phyloP scores from a whole-genome alignment of 1,284 basidiomycete genomes.

The Gastroboletus turbinatus region DNA sequence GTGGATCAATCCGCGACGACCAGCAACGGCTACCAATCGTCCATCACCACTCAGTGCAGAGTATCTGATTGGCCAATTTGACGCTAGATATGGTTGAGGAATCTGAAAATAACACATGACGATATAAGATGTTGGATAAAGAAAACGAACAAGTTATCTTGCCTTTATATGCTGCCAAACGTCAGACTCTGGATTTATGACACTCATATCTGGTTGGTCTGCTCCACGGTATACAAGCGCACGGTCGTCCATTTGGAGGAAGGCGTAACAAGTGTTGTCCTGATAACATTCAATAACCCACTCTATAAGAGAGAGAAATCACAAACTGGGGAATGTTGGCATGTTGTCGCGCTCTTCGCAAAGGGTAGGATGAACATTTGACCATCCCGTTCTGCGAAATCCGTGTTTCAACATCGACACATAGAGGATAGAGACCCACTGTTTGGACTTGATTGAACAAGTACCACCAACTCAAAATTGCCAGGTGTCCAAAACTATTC shows the following conservation, averaged over 20 bases:
- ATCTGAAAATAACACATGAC: slow-evolving; percentile 47
- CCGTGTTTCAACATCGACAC: background rate
- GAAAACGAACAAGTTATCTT: slow-evolving; percentile 10
- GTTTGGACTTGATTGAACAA: slow-evolving; percentile 51
- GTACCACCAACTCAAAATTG: slow-evolving; percentile 81
- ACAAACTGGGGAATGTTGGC: slow-evolving; percentile 85
- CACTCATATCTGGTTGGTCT: slow-evolving; percentile 96
- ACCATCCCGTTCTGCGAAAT: slow-evolving; percentile 50
- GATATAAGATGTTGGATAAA: background rate
- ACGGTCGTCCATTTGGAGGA: slow-evolving; percentile 93
- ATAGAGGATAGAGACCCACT: slow-evolving; percentile 39
- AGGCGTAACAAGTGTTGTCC: slow-evolving; percentile 94
- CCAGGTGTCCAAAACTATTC: slow-evolving; percentile 87
- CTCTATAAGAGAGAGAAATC: background rate
- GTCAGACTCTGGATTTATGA: slow-evolving; percentile 98
- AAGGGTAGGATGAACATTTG: slow-evolving; percentile 89
- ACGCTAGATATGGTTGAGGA: slow-evolving; percentile 85
- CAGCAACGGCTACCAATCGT: slow-evolving; percentile 90
- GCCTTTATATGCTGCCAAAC: slow-evolving; percentile 97
- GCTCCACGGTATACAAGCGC: slow-evolving; percentile 95
- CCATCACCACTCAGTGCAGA: slow-evolving; percentile 92
- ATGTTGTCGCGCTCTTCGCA: slow-evolving; percentile 91
- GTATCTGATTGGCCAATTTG: slow-evolving; percentile 95
- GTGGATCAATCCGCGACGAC: slow-evolving; percentile 87
- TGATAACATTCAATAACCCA: slow-evolving; percentile 31